Evolutionary conservation across 805 yeast species (phyloP), one percentile per base, ranked within the genome.

Genomic region (Starmerella roubikii): DNA sequence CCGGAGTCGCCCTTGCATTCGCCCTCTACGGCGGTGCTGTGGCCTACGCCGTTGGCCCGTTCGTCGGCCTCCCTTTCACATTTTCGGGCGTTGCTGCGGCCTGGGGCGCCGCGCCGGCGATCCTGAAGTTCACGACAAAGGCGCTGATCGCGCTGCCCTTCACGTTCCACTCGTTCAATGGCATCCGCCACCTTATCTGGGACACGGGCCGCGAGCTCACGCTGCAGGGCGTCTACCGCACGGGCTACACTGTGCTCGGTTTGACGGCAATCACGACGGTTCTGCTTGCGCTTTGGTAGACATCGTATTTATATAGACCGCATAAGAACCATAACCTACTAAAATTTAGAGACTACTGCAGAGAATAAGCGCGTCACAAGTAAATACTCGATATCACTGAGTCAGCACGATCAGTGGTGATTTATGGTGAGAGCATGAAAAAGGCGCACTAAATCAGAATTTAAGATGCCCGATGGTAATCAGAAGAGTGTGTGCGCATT

Each of bases 171-270:
- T 54, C 71, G 34, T 73, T 68, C 58, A 84, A 86, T 59, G 96
- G 97, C 53, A 44, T 88, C 47, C 83, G 98, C 72, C 98, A 91
- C 61, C 66, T 88, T 61, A 56, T 82, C 40, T 91, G 98, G 98
- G 98, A 91, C 60, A 59, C 75, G 38, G 94, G 94, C 59, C 68
- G 65, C 50, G 81, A 78, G 61, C 70, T 88, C 57, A 71, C 85
- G 45, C 55, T 82, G 51, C 74, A 78, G 56, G 96, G 94, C 51
- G 95, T 91, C 41, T 80, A 81, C 74, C 74, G 78, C 64, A 85
- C 96, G 27, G 97, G 95, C 47, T 82, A 83, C 63, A 65, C 72
- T 34, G 94, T 84, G 16, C 59, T 85, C 41, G 96, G 77, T 22
- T 65, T 73, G 51, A 54, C 74, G 32, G 64, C 67, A 8, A 45